Percentiles rank a stretch among this genome's conserved stretches.
Evolutionary conservation across 2,329 filamentous ascomycete genomes (phyloP).

Genomic region (Metarhizium sp.): DNA sequence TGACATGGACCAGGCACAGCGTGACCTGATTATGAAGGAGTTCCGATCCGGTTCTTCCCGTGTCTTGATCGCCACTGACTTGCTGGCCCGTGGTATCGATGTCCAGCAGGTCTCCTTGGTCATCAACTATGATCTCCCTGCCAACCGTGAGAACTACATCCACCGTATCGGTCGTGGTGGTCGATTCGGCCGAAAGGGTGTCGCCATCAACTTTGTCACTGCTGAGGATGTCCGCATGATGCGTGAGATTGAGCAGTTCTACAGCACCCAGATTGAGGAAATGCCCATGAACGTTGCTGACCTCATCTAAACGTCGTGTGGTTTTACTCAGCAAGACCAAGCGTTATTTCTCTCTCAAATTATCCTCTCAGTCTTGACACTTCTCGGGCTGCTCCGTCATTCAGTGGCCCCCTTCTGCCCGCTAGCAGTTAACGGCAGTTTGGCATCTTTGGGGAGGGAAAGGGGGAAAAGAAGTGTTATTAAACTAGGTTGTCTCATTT

Average conservation of each 20-base stretch:
- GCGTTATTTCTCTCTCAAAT: conserved; percentile 11
- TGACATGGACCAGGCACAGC: conserved; percentile 96
- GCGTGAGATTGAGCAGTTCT: conserved; percentile 99
- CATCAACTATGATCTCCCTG: conserved; percentile 99
- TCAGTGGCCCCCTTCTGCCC: conserved; percentile 11
- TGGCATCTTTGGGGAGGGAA: conserved; percentile 13
- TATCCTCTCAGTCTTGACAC: conserved; percentile 15
- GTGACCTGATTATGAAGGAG: conserved; percentile 99
- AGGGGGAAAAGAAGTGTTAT: conserved; percentile 9
- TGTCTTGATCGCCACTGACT: conserved; percentile 96
- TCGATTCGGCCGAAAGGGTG: conserved; percentile 99
- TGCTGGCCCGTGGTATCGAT: conserved; percentile 98
- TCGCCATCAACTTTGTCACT: conserved; percentile 99
- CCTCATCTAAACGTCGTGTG: conserved; percentile 51
- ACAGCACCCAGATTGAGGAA: conserved; percentile 99
- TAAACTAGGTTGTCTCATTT: conserved; percentile 21
- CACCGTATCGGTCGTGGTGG: conserved; percentile 99
- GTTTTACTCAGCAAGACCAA: not conserved
- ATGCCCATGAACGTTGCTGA: conserved; percentile 95
- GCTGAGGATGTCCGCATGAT: conserved; percentile 99
- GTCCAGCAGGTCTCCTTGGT: conserved; percentile 99
- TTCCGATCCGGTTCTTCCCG: conserved; percentile 98
- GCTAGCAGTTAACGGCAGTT: conserved; percentile 13
- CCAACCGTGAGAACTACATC: conserved; percentile 99
- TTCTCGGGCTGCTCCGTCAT: conserved; percentile 13